Evolutionary conservation across 1,139 yeast species (phyloP).

Genomic region (Spathaspora sp.): DNA sequence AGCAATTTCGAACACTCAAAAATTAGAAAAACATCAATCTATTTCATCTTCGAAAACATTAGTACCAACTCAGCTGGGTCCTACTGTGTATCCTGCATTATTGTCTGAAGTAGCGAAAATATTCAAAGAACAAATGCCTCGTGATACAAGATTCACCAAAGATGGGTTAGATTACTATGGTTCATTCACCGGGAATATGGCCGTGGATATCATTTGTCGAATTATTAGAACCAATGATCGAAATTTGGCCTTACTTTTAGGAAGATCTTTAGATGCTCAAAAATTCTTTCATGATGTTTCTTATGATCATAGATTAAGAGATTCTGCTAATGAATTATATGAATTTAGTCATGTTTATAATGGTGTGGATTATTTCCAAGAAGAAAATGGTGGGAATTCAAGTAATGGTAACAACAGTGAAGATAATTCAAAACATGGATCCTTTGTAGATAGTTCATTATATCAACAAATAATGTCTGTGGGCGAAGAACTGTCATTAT

Average conservation of each 20-base stretch:
- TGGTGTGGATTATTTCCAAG: constrained; percentile 40
- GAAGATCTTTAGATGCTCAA: constrained; percentile 93
- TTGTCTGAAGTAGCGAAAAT: constrained; percentile 81
- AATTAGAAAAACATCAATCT: constrained; percentile 33
- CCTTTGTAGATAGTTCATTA: constrained; percentile 22
- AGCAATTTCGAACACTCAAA: constrained; percentile 26
- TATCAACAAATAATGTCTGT: constrained; percentile 9
- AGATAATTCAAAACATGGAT: constrained; percentile 31
- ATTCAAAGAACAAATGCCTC: constrained; percentile 66
- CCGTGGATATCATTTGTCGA: constrained; percentile 83
- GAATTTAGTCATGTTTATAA: constrained; percentile 67
- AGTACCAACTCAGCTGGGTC: constrained; percentile 28
- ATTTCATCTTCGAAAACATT: constrained; percentile 7
- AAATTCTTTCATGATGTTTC: constrained; percentile 94
- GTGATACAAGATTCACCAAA: constrained; percentile 74
- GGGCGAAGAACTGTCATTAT: background rate
- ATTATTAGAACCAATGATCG: constrained; percentile 90
- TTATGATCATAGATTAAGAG: constrained; percentile 88
- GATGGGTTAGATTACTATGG: constrained; percentile 95
- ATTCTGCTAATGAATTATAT: constrained; percentile 83
- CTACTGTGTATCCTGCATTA: constrained; percentile 84
- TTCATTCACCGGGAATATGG: constrained; percentile 92
- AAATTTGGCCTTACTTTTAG: constrained; percentile 81
- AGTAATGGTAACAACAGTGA: constrained; percentile 12
- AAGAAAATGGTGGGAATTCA: constrained; percentile 22